Evolutionary conservation across 257 asterid species (phyloP), one percentile per base, ranked within the genome.

Genomic region (Schizonepeta tenuifolia): DNA sequence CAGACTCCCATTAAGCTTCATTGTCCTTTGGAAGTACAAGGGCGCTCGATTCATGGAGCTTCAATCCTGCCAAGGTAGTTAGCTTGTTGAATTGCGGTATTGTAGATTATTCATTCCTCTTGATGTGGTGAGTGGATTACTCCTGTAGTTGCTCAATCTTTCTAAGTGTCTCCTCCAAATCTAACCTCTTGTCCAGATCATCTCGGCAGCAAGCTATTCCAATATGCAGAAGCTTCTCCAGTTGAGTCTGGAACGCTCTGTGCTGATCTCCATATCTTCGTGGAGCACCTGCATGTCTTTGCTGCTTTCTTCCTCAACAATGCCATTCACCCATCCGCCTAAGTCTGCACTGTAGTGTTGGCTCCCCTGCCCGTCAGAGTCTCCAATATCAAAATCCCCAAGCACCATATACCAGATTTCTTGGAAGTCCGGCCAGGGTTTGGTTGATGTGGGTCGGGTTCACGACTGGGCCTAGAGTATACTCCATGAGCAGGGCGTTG

Each of bases 331-430:
- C 96, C 97, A 89, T 15, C 74, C 72, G 0, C 89, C 84, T 36
- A 87, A 55, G 9, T 82, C 86, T 0, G 83, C 38, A 1, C 76
- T 85, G 66, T 80, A 76, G 2, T 44, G 75, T 1, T 81, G 85
- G 7, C 78, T 14, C 20, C 83, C 84, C 35, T 82, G 91, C 96
- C 92, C 0, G 96, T 89, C 10, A 94, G 71, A 0, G 83, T 86
- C 80, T 94, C 98, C 4, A 94, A n/a, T 60, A 91, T 91, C 73
- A 94, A 57, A 22, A 91, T 75, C 26, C 98, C 98, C 9, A 94
- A 82, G 83, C 93, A 85, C 98, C 97, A 94, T 1, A 89, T 93
- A 20, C 91, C 98, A 0, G 90, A 83, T 69, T 88, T 91, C 90
- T 78, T 85, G 13, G 88, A 83, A 12, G 80, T 71, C 1, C 78